Base-by-base conservation (phyloP, 2,329 filamentous ascomycete genomes). In the Scedosporium dehoogii region DNA sequence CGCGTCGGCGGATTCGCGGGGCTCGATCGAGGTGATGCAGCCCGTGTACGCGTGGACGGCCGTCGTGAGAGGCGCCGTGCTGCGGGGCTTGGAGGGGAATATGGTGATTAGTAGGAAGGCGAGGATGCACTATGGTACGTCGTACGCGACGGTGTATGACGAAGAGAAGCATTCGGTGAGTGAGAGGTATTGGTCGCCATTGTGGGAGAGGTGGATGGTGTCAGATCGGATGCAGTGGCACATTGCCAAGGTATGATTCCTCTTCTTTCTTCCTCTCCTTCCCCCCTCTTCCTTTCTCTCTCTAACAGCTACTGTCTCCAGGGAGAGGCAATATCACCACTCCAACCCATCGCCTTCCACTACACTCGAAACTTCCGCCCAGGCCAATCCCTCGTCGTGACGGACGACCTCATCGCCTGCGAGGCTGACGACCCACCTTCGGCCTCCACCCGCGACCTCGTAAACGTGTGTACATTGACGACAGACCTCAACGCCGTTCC, bases 151-250 rank as follows among this genome's bases (percentile, higher is more conserved):
- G 0, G 87, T 90, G 0, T 93, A 90, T 71, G 89, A 92, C 67
- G 87, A 90, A 69, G 80, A 83, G 58, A 89, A 87, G 70, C 90
- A 93, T 71, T 83, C 84, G 3, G 83, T 90, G 5, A 83, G 79
- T 53, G 89, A 92, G 72, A 77, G 89, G 59, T 92, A 92, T 70
- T 92, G 89, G 89, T 88, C 85, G 66, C 88, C 88, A 5, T 72
- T 92, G 25, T 91, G 88, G 88, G 88, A 92, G 75, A 75, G 88
- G 58, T 92, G 88, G 88, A 92, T 91, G 88, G 89, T 92, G 6
- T 86, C 83, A 56, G 88, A 92, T 72, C 81, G 89, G 58, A 92
- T 93, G 88, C 88, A 91, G 74, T 92, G 90, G 90, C 89, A 92
- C 73, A 90, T 92, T 70, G 84, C 85, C 65, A 91, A 91, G 81